Percentiles rank a stretch among this genome's conserved stretches.
Evolutionary conservation across 2,329 filamentous ascomycete genomes (phyloP).

Genomic region (Zymoseptoria passerinii): DNA sequence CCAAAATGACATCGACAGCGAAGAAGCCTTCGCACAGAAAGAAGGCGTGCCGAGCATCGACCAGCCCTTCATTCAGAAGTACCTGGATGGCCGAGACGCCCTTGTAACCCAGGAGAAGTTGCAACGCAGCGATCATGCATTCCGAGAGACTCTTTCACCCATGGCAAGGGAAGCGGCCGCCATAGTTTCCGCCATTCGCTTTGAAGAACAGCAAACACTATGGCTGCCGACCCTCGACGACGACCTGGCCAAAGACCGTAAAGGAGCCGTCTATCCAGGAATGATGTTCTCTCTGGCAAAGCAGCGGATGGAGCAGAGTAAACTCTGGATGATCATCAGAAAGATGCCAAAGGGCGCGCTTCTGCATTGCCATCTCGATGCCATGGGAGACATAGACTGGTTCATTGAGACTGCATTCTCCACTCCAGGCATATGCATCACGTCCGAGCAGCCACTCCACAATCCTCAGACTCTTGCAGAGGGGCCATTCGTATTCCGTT

Average conservation of each 20-base stretch:
- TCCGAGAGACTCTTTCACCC: constrained; percentile 67
- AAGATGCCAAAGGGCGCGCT: constrained; percentile 83
- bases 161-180: constrained; percentile 67
- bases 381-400: constrained; percentile 82
- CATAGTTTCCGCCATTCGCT: constrained; percentile 72
- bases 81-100: constrained; percentile 64
- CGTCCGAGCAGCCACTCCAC: constrained; percentile 49
- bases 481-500: constrained; percentile 50
- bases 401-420: constrained; percentile 63
- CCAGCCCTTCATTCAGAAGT: constrained; percentile 76
- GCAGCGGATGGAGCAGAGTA: constrained; percentile 74
- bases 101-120: constrained; percentile 75
- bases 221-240: constrained; percentile 72
- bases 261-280: constrained; percentile 66
- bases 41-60: constrained; percentile 37
- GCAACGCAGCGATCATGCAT: constrained; percentile 66
- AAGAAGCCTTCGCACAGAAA: constrained; percentile 34
- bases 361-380: constrained; percentile 80
- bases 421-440: constrained; percentile 66
- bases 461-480: constrained; percentile 46
- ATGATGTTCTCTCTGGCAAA: constrained; percentile 92
- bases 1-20: constrained; percentile 12
- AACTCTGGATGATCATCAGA: constrained; percentile 75
- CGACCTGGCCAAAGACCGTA: constrained; percentile 51
- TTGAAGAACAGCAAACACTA: constrained; percentile 63